phyloP scores from a whole-genome alignment of 768 basidiomycete genomes.

The Rhizopogon vulgaris region DNA sequence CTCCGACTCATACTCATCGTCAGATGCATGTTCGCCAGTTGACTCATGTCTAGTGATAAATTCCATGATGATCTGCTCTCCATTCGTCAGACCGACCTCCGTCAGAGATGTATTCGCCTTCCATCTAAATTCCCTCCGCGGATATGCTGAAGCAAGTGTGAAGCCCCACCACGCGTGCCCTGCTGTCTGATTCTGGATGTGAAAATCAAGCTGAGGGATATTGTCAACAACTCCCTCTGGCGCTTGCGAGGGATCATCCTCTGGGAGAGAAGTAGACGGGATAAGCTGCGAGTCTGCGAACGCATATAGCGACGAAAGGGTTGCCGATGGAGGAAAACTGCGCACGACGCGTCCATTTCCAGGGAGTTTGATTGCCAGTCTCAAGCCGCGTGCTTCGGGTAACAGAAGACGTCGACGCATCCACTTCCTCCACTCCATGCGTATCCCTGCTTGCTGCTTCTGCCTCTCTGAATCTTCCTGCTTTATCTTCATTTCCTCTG shows the following conservation, averaged over 20 bases:
- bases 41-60: conserved; percentile 17
- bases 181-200: conserved; percentile 23
- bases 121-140: conserved; percentile 59
- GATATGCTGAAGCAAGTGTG: conserved; percentile 62
- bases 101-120: conserved; percentile 29
- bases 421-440: conserved; percentile 57
- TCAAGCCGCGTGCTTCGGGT: conserved; percentile 24
- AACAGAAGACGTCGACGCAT: conserved; percentile 43
- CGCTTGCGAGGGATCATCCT: conserved; percentile 37
- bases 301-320: conserved; percentile 62
- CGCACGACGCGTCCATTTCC: conserved; percentile 53
- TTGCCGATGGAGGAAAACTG: conserved; percentile 42
- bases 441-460: conserved; percentile 27
- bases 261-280: conserved; percentile 31
- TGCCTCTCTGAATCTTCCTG: conserved; percentile 33
- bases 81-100: conserved; percentile 44
- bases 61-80: conserved; percentile 65
- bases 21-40: conserved; percentile 27
- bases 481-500: conserved; percentile 30
- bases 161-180: conserved; percentile 66
- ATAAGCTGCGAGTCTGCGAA: conserved; percentile 62
- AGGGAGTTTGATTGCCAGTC: conserved; percentile 51
- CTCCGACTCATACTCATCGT: conserved; percentile 56
- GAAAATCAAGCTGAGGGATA: conserved; percentile 29
- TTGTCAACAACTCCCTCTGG: conserved; percentile 31